Evolutionary conservation across 768 basidiomycete species (phyloP).

Genomic region (Tricholoma saponaceum): DNA sequence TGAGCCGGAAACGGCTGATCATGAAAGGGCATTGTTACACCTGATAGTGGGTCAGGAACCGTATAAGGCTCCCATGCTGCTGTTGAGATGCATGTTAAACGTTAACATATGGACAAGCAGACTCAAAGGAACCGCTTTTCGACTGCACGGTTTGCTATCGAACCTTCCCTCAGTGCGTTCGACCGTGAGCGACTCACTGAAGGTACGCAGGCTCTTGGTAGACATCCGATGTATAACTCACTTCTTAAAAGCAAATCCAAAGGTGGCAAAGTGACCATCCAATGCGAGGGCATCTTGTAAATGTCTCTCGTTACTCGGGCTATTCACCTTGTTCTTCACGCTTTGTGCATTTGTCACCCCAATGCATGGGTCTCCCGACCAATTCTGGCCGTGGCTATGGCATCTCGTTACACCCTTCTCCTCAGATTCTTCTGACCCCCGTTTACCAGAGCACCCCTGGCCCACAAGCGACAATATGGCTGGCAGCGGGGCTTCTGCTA

Average conservation of each 20-base stretch:
- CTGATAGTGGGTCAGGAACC: too few relatives aligned
- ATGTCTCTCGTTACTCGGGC: background rate
- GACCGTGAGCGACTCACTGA: background rate
- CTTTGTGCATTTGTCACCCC: background rate
- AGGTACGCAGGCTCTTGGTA: background rate
- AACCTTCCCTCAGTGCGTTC: background rate
- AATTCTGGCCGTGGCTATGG: background rate
- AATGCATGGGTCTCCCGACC: background rate
- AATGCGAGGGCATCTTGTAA: background rate
- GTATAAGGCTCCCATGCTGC: too few relatives aligned
- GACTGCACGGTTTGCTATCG: background rate
- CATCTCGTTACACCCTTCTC: background rate
- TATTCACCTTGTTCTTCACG: background rate
- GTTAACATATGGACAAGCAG: background rate
- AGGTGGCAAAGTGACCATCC: background rate
- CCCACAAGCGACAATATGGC: background rate
- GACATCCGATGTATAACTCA: too few relatives aligned
- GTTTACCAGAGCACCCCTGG: background rate
- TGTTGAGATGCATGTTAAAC: too few relatives aligned
- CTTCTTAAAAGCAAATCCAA: background rate
- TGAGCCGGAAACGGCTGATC: too few relatives aligned
- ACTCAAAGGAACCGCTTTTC: background rate
- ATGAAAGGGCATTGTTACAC: too few relatives aligned
- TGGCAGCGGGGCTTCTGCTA: background rate
- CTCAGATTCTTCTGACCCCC: background rate